A percentile compares a stretch with the other conserved stretches of the same genome.
Evolutionary conservation across 2,329 filamentous ascomycete genomes (phyloP).

Genomic region (Tolypocladium tropicale): DNA sequence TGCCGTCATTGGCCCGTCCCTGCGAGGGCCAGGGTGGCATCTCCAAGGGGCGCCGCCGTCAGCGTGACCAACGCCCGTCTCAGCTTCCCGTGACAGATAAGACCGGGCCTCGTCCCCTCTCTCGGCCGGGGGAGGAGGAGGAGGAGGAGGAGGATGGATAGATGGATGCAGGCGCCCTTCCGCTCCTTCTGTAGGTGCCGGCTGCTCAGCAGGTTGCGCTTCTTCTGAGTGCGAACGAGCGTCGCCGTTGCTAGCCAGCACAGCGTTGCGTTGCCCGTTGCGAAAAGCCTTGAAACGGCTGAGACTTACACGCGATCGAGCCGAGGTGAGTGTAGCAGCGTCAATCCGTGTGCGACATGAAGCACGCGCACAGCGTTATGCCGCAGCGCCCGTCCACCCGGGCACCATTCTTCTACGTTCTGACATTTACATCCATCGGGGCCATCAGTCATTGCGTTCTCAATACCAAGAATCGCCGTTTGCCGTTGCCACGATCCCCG

Average conservation of each 20-base stretch:
- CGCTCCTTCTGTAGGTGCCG: not conserved
- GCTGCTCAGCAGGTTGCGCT: no score
- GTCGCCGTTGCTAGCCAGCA: not conserved
- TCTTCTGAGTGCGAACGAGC: not conserved
- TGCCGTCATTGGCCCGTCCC: not conserved
- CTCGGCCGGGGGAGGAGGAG: not conserved
- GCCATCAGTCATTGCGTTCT: not conserved
- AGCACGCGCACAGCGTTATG: not conserved
- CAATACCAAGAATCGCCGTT: not conserved
- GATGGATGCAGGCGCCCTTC: not conserved
- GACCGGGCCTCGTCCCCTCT: not conserved
- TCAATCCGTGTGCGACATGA: not conserved
- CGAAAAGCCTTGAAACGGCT: not conserved
- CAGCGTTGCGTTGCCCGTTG: not conserved
- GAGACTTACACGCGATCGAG: not conserved
- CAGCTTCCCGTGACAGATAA: not conserved
- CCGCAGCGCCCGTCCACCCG: not conserved
- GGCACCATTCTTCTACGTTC: not conserved
- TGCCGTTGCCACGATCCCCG: not conserved
- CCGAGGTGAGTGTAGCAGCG: not conserved
- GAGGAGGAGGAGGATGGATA: no score
- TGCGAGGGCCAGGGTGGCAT: not conserved
- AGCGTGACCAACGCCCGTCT: not conserved
- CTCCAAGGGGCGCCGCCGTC: not conserved
- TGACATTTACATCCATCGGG: not conserved